These are phyloP conservation scores for Poronia punctata DNA, from an alignment of 495 filamentous ascomycete species.

Conservation along the genomic window DNA sequence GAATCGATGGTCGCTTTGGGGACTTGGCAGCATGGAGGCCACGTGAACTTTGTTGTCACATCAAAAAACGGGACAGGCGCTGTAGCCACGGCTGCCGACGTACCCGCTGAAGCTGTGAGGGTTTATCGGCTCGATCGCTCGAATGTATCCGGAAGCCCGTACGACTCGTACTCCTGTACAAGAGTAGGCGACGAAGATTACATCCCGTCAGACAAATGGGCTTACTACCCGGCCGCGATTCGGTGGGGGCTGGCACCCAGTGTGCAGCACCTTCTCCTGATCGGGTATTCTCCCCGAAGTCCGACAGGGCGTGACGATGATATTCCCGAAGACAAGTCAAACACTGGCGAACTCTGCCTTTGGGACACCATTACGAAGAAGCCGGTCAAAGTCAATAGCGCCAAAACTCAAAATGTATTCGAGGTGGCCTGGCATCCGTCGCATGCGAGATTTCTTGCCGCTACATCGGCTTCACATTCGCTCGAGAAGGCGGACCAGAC, in stretches of 20 bases:
- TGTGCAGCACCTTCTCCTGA: slow-evolving; percentile 56
- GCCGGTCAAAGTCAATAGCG: slow-evolving; percentile 38
- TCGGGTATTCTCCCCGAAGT: slow-evolving; percentile 64
- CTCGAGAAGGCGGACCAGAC: slow-evolving; percentile 34
- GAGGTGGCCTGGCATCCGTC: slow-evolving; percentile 72
- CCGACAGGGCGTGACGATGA: slow-evolving; percentile 44
- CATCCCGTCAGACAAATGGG: slow-evolving; percentile 44
- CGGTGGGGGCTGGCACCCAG: slow-evolving; percentile 55
- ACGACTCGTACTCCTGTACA: slow-evolving; percentile 38
- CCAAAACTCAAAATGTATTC: slow-evolving; percentile 65
- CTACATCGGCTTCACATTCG: slow-evolving; percentile 48
- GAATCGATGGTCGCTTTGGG: slow-evolving; percentile 33
- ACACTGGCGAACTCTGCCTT: slow-evolving; percentile 63
- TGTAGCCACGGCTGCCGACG: slow-evolving; percentile 48
- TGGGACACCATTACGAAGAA: slow-evolving; percentile 55
- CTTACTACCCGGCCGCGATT: slow-evolving; percentile 63
- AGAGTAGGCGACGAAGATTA: slow-evolving; percentile 38
- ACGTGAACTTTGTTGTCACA: slow-evolving; percentile 64
- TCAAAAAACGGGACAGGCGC: slow-evolving; percentile 37
- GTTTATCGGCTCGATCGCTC: slow-evolving; percentile 37
- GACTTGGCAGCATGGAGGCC: slow-evolving; percentile 56
- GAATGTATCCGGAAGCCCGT: slow-evolving; percentile 22
- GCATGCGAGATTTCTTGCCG: slow-evolving; percentile 50
- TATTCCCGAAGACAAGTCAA: slow-evolving; percentile 43
- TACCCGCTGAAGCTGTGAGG: slow-evolving; percentile 38